Conservation (phyloP, 2,329 filamentous ascomycete species). For the Fusarium sp. region DNA sequence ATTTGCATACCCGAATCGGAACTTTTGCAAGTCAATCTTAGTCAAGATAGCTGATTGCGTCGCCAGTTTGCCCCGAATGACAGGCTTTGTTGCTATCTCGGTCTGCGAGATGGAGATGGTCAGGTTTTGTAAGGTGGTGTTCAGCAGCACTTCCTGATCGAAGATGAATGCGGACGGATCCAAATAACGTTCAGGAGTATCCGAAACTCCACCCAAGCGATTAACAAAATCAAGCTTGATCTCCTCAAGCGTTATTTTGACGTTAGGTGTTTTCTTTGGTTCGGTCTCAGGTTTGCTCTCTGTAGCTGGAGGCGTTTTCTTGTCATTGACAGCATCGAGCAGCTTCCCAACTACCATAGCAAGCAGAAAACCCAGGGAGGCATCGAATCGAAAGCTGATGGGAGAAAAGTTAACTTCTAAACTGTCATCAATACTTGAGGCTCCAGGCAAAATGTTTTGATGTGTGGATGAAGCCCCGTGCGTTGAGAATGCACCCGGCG, state of each 20-base stretch:
- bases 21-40: conserved; percentile 67
- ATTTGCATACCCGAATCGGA: conserved; percentile 74
- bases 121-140: conserved; percentile 64
- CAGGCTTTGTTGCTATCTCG: conserved; percentile 28
- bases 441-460: conserved; percentile 8
- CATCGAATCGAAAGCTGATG: conserved; percentile 68
- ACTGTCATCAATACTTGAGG: conserved; percentile 37
- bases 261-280: conserved; percentile 51
- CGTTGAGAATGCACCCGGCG: conserved; percentile 75
- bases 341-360: conserved; percentile 67
- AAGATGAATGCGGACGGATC: conserved; percentile 59
- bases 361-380: conserved; percentile 69
- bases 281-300: conserved; percentile 28
- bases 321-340: conserved; percentile 60
- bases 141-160: conserved; percentile 67
- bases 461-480: conserved; percentile 47
- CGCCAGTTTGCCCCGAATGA: conserved; percentile 29
- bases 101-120: conserved; percentile 49
- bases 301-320: conserved; percentile 21
- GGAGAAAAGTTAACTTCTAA: conserved; percentile 69
- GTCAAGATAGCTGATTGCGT: conserved; percentile 52
- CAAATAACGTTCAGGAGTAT: conserved; percentile 64
- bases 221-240: conserved; percentile 71
- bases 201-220: conserved; percentile 66
- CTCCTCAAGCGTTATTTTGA: conserved; percentile 64